Evolutionary conservation across 2,329 filamentous ascomycete species (phyloP), one percentile per base, ranked within the genome.

Genomic region (Aspergillus latus): DNA sequence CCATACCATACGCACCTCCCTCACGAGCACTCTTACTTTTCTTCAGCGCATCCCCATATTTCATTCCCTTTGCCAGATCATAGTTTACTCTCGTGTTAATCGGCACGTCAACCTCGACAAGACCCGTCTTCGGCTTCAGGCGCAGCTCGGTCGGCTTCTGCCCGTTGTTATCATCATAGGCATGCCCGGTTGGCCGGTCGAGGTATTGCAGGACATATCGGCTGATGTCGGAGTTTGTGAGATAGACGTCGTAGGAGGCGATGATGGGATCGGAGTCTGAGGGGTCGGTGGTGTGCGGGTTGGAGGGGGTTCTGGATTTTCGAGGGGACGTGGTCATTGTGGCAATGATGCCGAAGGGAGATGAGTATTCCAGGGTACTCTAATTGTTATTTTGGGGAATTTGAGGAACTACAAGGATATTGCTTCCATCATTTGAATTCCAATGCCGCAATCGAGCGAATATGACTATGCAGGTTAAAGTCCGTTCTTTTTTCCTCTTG

Each of bases 61-160:
- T 82, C 50, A 94, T 77, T 47, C 91, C 93, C 76, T 93, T 92
- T 63, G 84, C 83, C 62, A 88, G 84, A 76, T 97, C 92, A 79
- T 96, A 97, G 68, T 90, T 88, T 54, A 77, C 72, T 47, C 80
- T 78, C 60, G 86, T 86, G 77, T 87, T 85, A 65, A 97, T 80
- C 4, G 91, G 90, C n/a, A 97, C 83, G 72, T 99, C 94, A 51
- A 97, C 81, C 76, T 99, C 94, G 55, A 97, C 80, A 76, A 97
- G 89, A 54, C 92, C 92, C 0, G 89, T 84, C 55, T 82, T 78
- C 11, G 87, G 83, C 78, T 97, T 99, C 71, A 96, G 78, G 63
- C 93, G 90, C 66, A 97, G 79, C 65, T 88, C 85, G n/a, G 84
- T 78, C 9, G 93, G 89, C 54, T 81, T 79, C 32, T 82, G 79